phyloP scores from a whole-genome alignment of 441 rosid genomes.

The Daphne laureola region DNA sequence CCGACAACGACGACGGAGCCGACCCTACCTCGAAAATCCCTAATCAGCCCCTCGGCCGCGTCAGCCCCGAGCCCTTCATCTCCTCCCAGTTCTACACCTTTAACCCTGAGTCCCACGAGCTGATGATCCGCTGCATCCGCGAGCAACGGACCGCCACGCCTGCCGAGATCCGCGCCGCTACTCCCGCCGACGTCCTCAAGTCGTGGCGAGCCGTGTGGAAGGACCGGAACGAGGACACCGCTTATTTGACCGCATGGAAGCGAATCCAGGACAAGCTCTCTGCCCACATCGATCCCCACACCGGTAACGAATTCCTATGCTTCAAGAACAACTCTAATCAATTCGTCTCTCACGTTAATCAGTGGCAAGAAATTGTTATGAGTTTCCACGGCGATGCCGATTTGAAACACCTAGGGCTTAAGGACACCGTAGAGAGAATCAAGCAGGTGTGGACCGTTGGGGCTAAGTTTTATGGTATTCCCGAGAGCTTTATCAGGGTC shows the following conservation, averaged over 20 bases:
- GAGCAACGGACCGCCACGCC: slow-evolving; percentile 77
- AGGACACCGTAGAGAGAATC: slow-evolving; percentile 84
- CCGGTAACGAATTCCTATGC: slow-evolving; percentile 82
- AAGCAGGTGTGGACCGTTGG: slow-evolving; percentile 97
- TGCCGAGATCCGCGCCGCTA: slow-evolving; percentile 85
- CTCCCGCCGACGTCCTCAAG: slow-evolving; percentile 62
- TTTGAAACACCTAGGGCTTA: slow-evolving; percentile 77
- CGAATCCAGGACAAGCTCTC: slow-evolving; percentile 94
- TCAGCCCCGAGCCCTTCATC: slow-evolving; percentile 77
- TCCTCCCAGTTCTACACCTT: slow-evolving; percentile 98
- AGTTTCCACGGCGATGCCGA: slow-evolving; percentile 87
- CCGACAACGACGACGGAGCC: slow-evolving; percentile 21
- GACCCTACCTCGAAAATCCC: slow-evolving; percentile 11
- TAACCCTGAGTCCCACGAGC: slow-evolving; percentile 84
- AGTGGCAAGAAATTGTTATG: slow-evolving; percentile 97
- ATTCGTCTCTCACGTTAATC: slow-evolving; percentile 74
- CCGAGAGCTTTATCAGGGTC: slow-evolving; percentile 96
- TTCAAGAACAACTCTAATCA: slow-evolving; percentile 87
- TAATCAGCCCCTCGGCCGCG: slow-evolving; percentile 20
- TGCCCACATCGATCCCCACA: slow-evolving; percentile 49
- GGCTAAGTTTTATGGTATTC: slow-evolving; percentile 90
- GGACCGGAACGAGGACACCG: slow-evolving; percentile 95
- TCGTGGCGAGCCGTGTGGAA: slow-evolving; percentile 98
- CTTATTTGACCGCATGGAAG: slow-evolving; percentile 94
- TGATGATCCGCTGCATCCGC: slow-evolving; percentile 88